Evolutionary conservation across 768 basidiomycete genomes (phyloP).

Genomic region (Boletellus ananiceps): DNA sequence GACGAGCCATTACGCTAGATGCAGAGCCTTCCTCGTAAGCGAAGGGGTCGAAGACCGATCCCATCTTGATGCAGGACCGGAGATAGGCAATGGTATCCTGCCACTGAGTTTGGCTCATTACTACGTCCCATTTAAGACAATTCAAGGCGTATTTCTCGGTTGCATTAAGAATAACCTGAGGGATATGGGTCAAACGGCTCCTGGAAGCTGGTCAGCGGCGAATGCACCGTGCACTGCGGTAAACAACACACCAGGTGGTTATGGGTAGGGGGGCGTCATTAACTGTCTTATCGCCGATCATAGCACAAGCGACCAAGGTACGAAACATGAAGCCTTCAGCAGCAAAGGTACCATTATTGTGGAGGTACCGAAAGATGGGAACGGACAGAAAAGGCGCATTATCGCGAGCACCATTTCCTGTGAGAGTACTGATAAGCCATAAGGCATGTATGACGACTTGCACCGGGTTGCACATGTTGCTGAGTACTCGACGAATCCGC

Average conservation of each 20-base stretch:
- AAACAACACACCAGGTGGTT: slow-evolving; percentile 28
- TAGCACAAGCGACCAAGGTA: slow-evolving; percentile 32
- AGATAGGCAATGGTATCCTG: slow-evolving; percentile 20
- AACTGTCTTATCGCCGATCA: slow-evolving; percentile 33
- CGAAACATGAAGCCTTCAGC: slow-evolving; percentile 35
- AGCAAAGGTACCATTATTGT: slow-evolving; percentile 22
- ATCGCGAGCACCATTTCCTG: slow-evolving; percentile 9
- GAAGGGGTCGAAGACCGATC: slow-evolving; percentile 24
- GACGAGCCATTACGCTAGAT: slow-evolving; percentile 13
- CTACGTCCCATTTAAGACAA: slow-evolving; percentile 22
- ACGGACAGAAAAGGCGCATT: slow-evolving; percentile 25
- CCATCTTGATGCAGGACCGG: slow-evolving; percentile 25
- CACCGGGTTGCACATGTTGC: slow-evolving; percentile 23
- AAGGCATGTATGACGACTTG: slow-evolving; percentile 28
- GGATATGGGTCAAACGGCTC: slow-evolving; percentile 19
- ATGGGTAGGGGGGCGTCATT: slow-evolving; percentile 30
- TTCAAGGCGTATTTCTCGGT: slow-evolving; percentile 19
- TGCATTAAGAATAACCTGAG: slow-evolving; percentile 21
- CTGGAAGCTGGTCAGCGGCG: slow-evolving; percentile 14
- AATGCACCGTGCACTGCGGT: neutral
- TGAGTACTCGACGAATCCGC: slow-evolving; percentile 21
- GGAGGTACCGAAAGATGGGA: slow-evolving; percentile 29
- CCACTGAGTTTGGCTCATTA: slow-evolving; percentile 20
- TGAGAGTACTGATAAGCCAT: slow-evolving; percentile 32
- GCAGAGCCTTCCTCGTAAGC: slow-evolving; percentile 13